These are phyloP conservation scores for Botrytis deweyae DNA, from an alignment of 2,329 filamentous ascomycete genomes.

Conservation along the genomic window DNA sequence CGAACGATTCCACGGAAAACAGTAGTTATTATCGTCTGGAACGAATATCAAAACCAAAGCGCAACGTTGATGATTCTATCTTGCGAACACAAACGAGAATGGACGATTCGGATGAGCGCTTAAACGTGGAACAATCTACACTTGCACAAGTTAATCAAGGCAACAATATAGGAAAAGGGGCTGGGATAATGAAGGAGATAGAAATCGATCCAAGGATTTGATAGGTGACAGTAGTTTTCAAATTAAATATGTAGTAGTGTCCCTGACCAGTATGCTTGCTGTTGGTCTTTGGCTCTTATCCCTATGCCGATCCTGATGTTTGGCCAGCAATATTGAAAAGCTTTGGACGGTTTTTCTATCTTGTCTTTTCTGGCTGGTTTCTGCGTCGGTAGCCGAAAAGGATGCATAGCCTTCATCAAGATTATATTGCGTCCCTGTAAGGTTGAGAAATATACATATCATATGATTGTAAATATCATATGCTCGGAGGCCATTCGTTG, in stretches of 20 bases:
- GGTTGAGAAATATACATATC: neutral
- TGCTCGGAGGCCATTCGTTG: neutral
- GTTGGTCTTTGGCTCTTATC: neutral
- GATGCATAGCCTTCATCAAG: neutral
- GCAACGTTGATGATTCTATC: slow-evolving; percentile 4
- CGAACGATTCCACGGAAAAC: neutral
- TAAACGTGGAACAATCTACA: neutral
- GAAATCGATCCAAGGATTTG: neutral
- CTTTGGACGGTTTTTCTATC: neutral
- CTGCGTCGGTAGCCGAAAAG: neutral
- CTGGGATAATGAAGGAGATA: neutral
- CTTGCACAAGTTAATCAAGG: neutral
- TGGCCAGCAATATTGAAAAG: neutral
- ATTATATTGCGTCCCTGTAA: neutral
- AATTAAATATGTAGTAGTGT: neutral
- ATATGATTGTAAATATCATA: neutral
- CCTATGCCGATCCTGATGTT: neutral
- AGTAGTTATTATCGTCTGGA: neutral
- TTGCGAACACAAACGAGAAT: neutral
- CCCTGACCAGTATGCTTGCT: neutral
- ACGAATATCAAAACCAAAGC: neutral
- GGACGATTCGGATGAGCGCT: neutral
- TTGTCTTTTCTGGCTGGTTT: neutral
- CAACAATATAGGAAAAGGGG: neutral
- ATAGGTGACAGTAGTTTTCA: neutral